Evolutionary conservation across 2,329 filamentous ascomycete species (phyloP), one percentile per base, ranked within the genome.

Genomic region (Coniochaeta ligniaria): DNA sequence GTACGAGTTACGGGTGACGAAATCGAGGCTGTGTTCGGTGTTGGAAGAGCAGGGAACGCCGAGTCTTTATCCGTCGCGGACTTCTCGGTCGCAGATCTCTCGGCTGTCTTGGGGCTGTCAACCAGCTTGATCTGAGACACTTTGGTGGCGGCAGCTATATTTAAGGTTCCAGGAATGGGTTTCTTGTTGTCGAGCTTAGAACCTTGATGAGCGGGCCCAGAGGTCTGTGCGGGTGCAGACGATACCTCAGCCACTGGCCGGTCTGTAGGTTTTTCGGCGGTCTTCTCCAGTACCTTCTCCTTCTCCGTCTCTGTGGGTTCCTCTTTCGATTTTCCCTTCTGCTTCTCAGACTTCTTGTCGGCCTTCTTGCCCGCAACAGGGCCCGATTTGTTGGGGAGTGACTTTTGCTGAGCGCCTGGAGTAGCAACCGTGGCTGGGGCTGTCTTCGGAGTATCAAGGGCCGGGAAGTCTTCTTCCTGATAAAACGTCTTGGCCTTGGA

Each of bases 391-490:
- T 71, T 75, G 6, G 73, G 68, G 1, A 70, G 70, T 1, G 74
- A 71, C 12, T 73, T 76, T 1, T 75, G 68, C 3, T 74, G 66
- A 22, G 73, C 63, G 1, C 69, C 70, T 0, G 73, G 71, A 3
- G 72, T 68, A 45, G 70, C 59, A 52, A 70, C 69, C 36, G 72
- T 64, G 24, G 65, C 55, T 41, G 76, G 74, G 50, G 71, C 70
- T 9, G 69, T 61, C 62, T 77, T 80, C 24, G 76, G 72, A 11
- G 80, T 74, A 62, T 82, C 77, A 6, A 88, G 73, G 3, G 83
- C 80, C 12, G 86, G 86, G 65, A 87, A 88, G 65, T 88, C 85
- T 65, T 87, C 84, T 26, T 86, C 82, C 62, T 85, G 80, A 52
- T 86, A 70, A 33, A 80, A 62, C 64, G 74, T 74, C 61, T 73